Evolutionary conservation across 345 rosid species (phyloP), one percentile per base, ranked within the genome.

Genomic region (Moricandia moricandioides): DNA sequence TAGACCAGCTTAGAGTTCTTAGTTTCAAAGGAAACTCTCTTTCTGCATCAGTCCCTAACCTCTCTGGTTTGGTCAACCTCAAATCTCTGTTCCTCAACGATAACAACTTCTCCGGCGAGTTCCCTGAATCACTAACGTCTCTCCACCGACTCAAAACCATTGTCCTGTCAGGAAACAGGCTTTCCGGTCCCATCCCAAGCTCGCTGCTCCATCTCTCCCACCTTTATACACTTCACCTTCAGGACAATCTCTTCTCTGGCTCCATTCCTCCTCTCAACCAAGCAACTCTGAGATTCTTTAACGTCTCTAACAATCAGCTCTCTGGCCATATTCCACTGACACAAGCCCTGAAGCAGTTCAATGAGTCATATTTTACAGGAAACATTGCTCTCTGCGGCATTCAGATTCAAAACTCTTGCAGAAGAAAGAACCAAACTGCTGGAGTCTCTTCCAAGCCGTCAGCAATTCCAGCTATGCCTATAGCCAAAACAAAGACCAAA

Each of bases 1-100:
- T 95, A 45, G 93, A 92, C 65, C 97, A 92, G 57, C 89, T 95
- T n/a, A 84, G 99, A 0, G 99, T 95, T 6, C 66, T 95, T 63
- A 95, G 99, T 70, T 87, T 95, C 84, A 95, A 95, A 70, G 84
- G 86, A 3, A 95, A 95, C 80, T 86, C 91, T 8, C 71, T 95
- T 70, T 82, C 91, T 1, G 99, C 97, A 13, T 81, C 80, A 69
- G 79, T 90, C 67, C 97, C 97, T 5, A 68, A 77, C 51, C 80
- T 95, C 54, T 88, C 90, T 0, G 86, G 86, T 37, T 83, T 95
- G 3, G 73, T 82, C 52, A 95, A 95, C 60, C 97, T 95, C 81
- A 95, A 92, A 77, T 83, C 91, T 8, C 80, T 95, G 35, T 95
- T 67, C 73, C 90, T 95, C 70, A 87, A 82, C 61, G 57, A 52